These are phyloP conservation scores for Monilinia fructigena DNA, from an alignment of 2,329 filamentous ascomycete species.

Conservation along the genomic window DNA sequence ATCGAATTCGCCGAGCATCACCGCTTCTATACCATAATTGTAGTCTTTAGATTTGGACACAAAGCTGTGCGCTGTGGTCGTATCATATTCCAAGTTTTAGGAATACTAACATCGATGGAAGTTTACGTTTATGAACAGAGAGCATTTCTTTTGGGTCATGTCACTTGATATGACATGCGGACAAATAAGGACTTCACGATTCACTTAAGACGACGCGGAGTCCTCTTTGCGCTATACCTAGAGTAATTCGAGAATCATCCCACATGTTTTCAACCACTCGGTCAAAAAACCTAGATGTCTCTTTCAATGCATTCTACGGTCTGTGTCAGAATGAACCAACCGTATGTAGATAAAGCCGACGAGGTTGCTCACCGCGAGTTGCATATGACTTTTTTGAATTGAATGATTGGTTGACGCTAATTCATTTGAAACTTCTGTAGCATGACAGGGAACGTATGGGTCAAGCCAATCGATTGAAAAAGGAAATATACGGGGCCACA, in stretches of 20 bases:
- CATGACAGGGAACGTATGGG: not conserved
- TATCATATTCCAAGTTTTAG: too few species aligned
- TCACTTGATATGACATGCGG: too few species aligned
- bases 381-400: not conserved
- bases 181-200: not conserved
- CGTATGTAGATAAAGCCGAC: not conserved
- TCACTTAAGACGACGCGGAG: too few species aligned
- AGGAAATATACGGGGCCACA: conserved; percentile 4
- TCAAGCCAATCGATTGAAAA: not conserved
- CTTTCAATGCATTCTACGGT: not conserved
- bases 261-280: not conserved
- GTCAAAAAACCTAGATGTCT: not conserved
- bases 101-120: too few species aligned
- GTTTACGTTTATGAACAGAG: too few species aligned
- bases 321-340: not conserved
- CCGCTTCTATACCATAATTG: not conserved
- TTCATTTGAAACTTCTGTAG: not conserved
- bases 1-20: not conserved
- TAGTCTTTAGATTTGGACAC: not conserved
- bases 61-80: too few species aligned
- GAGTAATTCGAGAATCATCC: too few species aligned
- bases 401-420: not conserved
- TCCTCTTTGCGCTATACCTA: not conserved
- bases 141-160: too few species aligned
- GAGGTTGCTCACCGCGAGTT: not conserved